Conservation (phyloP, 176 grass and related monocot species). For the Echinochloa phyllopogon region DNA sequence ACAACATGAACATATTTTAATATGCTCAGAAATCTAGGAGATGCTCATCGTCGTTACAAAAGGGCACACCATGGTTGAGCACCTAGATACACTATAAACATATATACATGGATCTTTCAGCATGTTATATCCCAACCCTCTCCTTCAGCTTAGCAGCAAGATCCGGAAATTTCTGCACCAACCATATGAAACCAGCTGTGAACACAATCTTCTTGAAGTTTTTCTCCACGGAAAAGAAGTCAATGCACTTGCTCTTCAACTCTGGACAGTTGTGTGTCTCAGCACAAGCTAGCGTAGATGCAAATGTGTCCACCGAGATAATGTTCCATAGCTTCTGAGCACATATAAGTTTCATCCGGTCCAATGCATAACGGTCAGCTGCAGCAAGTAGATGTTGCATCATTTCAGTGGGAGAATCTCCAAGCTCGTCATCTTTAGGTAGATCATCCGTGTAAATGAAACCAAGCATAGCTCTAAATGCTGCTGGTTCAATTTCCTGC, state of each 20-base stretch:
- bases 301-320: slow-evolving; percentile 44
- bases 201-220: slow-evolving; percentile 54
- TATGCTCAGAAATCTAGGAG: not conserved
- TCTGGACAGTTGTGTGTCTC: slow-evolving; percentile 50
- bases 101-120: not conserved
- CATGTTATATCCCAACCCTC: not conserved
- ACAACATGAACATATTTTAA: not conserved
- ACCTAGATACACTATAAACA: not conserved
- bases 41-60: not conserved
- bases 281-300: slow-evolving; percentile 47
- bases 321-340: slow-evolving; percentile 36
- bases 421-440: not conserved
- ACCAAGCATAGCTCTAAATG: not conserved
- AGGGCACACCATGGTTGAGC: not conserved
- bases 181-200: slow-evolving; percentile 8
- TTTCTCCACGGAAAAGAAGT: slow-evolving; percentile 43
- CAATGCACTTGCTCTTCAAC: slow-evolving; percentile 55
- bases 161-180: slow-evolving; percentile 33
- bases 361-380: slow-evolving; percentile 60
- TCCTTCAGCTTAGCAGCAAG: slow-evolving; percentile 20
- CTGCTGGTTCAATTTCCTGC: not conserved
- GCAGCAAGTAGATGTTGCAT: slow-evolving; percentile 38
- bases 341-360: slow-evolving; percentile 59
- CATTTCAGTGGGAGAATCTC: not conserved
- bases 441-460: not conserved